Base-by-base conservation (phyloP, 257 asterid species). In the Galeopsis tetrahit region DNA sequence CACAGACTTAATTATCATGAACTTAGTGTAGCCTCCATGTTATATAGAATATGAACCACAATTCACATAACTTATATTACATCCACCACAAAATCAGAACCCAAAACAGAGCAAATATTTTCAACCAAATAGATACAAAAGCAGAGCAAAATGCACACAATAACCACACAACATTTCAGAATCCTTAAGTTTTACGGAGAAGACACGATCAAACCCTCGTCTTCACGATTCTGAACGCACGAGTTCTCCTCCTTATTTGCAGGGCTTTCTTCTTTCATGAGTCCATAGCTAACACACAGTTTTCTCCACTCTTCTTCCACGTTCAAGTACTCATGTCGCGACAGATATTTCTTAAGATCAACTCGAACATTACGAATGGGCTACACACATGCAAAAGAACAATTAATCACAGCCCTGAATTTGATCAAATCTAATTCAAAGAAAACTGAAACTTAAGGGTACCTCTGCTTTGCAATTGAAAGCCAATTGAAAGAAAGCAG, bases 401-500 rank as follows among this genome's bases (percentile, higher is more conserved):
- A 28, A 53, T 49, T 13, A 9, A 40, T 17, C 65, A 55, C 0
- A 63, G 33, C 64, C 52, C 59, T 35, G 60, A 15, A 32, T 9
- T 33, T 5, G 1, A 7, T 6, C 13, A 7, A 6, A 49, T 31
- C 5, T 6, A 13, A 4, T 5, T 7, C 0, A 35, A 64, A 31
- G 2, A 4, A 55, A 48, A 31, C 7, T 0, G 0, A 36, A 68
- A 11, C 52, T 63, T 10, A 28, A 4, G 35, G 43, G 36, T 79
- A 89, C 96, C 97, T 91, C 95, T 55, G 95, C 93, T 73, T 82
- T 81, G 85, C 89, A 86, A 28, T 89, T 88, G 11, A 74, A 68
- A 36, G 95, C 97, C 80, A 89, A 72, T 4, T 51, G 78, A 63
- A 91, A 91, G 83, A 89, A 91, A 61, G 73, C 81, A 57, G 86